Evolutionary conservation across 1,284 basidiomycete species (phyloP).

Genomic region (Malassezia cuniculi): DNA sequence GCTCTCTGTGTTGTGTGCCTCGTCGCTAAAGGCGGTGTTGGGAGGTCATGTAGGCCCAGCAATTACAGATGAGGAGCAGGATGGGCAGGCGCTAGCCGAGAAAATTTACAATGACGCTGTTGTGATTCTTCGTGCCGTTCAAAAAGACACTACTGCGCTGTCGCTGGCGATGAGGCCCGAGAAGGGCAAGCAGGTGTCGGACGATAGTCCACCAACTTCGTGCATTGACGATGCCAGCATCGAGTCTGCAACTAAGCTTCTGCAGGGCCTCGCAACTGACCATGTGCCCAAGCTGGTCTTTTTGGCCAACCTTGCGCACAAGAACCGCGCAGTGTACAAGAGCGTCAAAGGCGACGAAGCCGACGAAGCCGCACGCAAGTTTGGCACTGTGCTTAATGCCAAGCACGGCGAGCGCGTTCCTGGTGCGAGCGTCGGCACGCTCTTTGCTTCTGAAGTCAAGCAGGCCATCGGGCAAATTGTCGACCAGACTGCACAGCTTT

Average conservation of each 20-base stretch:
- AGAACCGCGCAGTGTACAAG: slow-evolving; percentile 15
- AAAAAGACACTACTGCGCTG: slow-evolving; percentile 25
- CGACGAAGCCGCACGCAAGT: slow-evolving; percentile 4
- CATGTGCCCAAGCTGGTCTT: slow-evolving; percentile 30
- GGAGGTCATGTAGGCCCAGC: no score
- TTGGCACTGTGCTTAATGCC: no score
- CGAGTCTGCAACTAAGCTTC: slow-evolving; percentile 21
- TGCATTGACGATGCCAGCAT: slow-evolving; percentile 25
- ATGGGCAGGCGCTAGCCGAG: slow-evolving; percentile 15
- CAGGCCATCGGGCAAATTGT: slow-evolving; percentile 20
- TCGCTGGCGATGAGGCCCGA: slow-evolving; percentile 27
- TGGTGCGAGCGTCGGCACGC: slow-evolving; percentile 21
- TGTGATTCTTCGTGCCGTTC: slow-evolving; percentile 18
- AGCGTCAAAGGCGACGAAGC: neutral
- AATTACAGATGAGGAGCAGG: slow-evolving; percentile 4
- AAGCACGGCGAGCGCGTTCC: slow-evolving; percentile 28
- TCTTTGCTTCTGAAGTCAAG: slow-evolving; percentile 23
- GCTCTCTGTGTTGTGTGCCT: slow-evolving; percentile 32
- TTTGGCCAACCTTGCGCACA: slow-evolving; percentile 28
- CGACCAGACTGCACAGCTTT: slow-evolving; percentile 23
- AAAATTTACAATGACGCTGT: slow-evolving; percentile 24
- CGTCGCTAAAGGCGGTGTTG: slow-evolving; percentile 28
- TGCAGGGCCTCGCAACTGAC: slow-evolving; percentile 24
- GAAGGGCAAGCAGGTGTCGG: neutral
- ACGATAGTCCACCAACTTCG: slow-evolving; percentile 17